Conservation (phyloP, 805 yeast species). For the Lipomyces oligophaga region DNA sequence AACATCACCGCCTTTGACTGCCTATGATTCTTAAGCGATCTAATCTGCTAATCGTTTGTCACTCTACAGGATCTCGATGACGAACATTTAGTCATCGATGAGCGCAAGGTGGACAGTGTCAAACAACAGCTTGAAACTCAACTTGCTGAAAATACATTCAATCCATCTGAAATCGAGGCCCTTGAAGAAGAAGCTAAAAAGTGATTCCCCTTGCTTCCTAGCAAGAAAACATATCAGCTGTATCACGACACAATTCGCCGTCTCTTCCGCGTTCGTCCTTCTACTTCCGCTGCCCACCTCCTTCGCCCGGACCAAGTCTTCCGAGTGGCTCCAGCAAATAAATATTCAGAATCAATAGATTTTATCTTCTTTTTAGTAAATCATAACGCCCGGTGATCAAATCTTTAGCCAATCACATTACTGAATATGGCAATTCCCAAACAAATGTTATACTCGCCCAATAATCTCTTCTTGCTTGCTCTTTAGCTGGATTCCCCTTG, state of each 20-base stretch:
- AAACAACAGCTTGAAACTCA: slow-evolving; percentile 72
- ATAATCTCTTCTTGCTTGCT: too few relatives aligned
- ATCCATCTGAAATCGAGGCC: slow-evolving; percentile 58
- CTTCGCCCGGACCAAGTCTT: too few relatives aligned
- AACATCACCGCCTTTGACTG: background rate
- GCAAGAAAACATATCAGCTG: background rate
- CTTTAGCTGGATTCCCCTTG: too few relatives aligned
- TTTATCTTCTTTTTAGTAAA: too few relatives aligned
- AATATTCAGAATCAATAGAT: too few relatives aligned
- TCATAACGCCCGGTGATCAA: background rate
- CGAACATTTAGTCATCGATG: slow-evolving; percentile 79
- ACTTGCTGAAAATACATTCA: slow-evolving; percentile 77
- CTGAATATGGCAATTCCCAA: background rate
- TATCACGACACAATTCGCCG: too few relatives aligned
- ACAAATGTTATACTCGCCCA: too few relatives aligned
- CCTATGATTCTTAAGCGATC: background rate
- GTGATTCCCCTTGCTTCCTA: too few relatives aligned
- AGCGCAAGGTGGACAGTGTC: slow-evolving; percentile 67
- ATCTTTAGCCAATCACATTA: background rate
- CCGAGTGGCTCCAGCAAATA: too few relatives aligned
- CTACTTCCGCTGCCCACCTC: background rate
- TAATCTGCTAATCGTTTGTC: slow-evolving; percentile 1
- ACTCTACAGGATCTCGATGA: slow-evolving; percentile 82
- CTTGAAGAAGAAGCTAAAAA: slow-evolving; percentile 3
- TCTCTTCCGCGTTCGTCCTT: background rate